Conservation (phyloP, 2,329 filamentous ascomycete species). For the Cytospora schulzeri region DNA sequence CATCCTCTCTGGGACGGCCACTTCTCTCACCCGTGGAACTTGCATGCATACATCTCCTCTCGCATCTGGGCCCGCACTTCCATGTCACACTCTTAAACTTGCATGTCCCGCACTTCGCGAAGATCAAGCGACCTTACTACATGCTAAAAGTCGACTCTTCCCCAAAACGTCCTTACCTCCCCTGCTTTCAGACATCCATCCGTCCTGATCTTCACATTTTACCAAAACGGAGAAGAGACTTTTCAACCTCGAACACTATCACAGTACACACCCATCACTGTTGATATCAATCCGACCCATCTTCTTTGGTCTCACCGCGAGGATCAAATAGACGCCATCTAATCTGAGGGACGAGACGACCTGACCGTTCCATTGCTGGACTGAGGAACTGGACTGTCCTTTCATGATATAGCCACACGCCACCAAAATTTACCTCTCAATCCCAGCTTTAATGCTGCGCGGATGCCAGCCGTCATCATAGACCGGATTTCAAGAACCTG, state of each 20-base stretch:
- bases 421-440: slow-evolving; percentile 24
- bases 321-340: slow-evolving; percentile 30
- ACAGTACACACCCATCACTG: slow-evolving; percentile 12
- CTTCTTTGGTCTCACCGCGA: slow-evolving; percentile 12
- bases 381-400: slow-evolving; percentile 9
- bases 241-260: slow-evolving; percentile 31
- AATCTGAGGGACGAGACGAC: slow-evolving; percentile 7
- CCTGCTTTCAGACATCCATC: slow-evolving; percentile 31
- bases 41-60: slow-evolving; percentile 23
- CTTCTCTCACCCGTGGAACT: slow-evolving; percentile 33
- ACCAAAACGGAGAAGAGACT: slow-evolving; percentile 36
- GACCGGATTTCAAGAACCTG: slow-evolving; percentile 54
- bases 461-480: slow-evolving; percentile 57
- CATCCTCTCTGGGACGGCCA: slow-evolving; percentile 26
- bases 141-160: slow-evolving; percentile 40
- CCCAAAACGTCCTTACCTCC: slow-evolving; percentile 37
- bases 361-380: slow-evolving; percentile 16
- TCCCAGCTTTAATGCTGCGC: slow-evolving; percentile 49
- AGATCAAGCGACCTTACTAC: slow-evolving; percentile 40
- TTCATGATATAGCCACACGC: slow-evolving; percentile 18
- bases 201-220: slow-evolving; percentile 42
- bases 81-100: slow-evolving; percentile 46
- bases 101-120: slow-evolving; percentile 42
- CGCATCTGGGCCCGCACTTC: slow-evolving; percentile 30
- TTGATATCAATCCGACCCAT: slow-evolving; percentile 26